A percentile compares a stretch with the other conserved stretches of the same genome.
phyloP scores from a whole-genome alignment of 805 yeast species.

The Candida loeiensis region DNA sequence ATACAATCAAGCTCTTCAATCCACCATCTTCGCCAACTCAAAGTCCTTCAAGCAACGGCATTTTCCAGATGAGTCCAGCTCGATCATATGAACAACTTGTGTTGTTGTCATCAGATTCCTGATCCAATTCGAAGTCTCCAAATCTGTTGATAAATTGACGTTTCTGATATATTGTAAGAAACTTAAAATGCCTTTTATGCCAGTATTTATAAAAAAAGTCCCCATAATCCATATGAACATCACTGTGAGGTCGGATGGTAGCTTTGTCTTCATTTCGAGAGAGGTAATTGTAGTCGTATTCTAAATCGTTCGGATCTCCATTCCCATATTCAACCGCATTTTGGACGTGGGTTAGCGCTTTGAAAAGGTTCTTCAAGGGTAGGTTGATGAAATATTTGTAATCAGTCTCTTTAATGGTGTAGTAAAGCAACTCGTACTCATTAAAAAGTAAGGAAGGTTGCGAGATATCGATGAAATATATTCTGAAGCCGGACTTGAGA shows the following conservation, averaged over 20 bases:
- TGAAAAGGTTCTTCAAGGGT: constrained; percentile 45
- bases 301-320: constrained; percentile 15
- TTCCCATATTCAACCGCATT: constrained; percentile 12
- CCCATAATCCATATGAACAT: constrained; percentile 28
- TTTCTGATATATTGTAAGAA: constrained; percentile 39
- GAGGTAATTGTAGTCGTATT: constrained; percentile 17
- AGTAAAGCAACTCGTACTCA: constrained; percentile 41
- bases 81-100: constrained; percentile 30
- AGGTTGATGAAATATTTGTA: constrained; percentile 43
- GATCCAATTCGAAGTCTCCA: constrained; percentile 32
- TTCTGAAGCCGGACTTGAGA: constrained; percentile 49
- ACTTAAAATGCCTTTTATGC: constrained; percentile 33
- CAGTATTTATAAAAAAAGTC: constrained; percentile 28
- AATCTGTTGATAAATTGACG: constrained; percentile 40
- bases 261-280: background rate
- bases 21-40: no score
- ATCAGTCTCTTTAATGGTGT: constrained; percentile 38
- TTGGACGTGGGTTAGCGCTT: constrained; percentile 38
- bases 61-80: constrained; percentile 41
- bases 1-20: background rate
- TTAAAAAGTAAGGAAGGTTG: constrained; percentile 40
- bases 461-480: constrained; percentile 42
- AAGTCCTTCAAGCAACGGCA: constrained; percentile 25
- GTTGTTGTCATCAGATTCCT: constrained; percentile 2
- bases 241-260: background rate